A percentile compares a stretch with the other conserved stretches of the same genome.
Evolutionary conservation across 2,329 filamentous ascomycete species (phyloP).

Genomic region (Hymenoscyphus linearis): DNA sequence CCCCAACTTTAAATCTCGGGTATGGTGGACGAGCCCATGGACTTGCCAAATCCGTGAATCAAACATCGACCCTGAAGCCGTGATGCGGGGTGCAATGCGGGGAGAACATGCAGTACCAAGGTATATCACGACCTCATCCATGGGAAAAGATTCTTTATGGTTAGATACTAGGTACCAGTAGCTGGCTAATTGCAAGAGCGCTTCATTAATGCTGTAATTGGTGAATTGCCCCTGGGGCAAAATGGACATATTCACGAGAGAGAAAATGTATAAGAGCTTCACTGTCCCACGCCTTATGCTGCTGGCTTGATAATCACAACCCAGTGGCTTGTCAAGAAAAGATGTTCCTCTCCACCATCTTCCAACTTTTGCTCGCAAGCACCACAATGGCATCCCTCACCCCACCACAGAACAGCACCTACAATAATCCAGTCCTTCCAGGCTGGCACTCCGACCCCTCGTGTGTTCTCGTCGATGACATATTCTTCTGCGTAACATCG

Average conservation of each 20-base stretch:
- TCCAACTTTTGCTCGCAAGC: not conserved
- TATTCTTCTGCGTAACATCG: constrained; percentile 37
- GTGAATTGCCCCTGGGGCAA: not conserved
- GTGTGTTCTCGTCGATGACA: constrained; percentile 36
- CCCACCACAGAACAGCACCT: constrained; percentile 7
- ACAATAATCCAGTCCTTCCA: constrained; percentile 38
- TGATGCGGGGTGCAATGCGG: not conserved
- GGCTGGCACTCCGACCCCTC: constrained; percentile 40
- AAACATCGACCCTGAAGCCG: not conserved
- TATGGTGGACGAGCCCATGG: not conserved
- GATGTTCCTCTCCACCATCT: not conserved
- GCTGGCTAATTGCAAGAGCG: not conserved
- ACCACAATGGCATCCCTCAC: not conserved
- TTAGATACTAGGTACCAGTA: too few relatives aligned
- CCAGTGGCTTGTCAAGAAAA: not conserved
- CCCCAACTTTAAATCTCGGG: too few relatives aligned
- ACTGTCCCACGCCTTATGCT: not conserved
- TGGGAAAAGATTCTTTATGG: too few relatives aligned
- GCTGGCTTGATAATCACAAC: not conserved
- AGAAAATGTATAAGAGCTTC: not conserved
- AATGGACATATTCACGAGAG: not conserved
- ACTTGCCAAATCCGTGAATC: not conserved
- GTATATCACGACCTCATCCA: too few relatives aligned
- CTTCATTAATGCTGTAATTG: not conserved
- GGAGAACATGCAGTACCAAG: not conserved